These are phyloP conservation scores for Ganoderma leucocontextum DNA, from an alignment of 1,284 basidiomycete species.

Conservation along the genomic window DNA sequence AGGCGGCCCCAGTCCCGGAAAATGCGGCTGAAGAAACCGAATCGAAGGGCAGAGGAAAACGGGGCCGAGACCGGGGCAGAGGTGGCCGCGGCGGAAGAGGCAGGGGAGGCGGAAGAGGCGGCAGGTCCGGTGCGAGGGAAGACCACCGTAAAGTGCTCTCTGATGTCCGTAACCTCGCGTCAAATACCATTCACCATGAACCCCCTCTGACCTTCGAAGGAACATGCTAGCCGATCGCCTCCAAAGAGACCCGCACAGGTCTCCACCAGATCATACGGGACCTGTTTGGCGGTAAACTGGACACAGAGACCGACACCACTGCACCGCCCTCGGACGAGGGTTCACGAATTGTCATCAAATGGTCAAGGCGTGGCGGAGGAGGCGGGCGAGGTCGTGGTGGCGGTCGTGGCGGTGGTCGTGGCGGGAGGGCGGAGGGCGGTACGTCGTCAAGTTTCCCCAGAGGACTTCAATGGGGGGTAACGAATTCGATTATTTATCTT, in stretches of 20 bases:
- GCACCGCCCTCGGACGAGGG: conserved; percentile 63
- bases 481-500: conserved; percentile 6
- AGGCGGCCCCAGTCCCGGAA: conserved; percentile 26
- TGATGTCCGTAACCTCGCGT: conserved; percentile 62
- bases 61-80: conserved; percentile 54
- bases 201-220: conserved; percentile 31
- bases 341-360: conserved; percentile 77
- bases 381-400: conserved; percentile 52
- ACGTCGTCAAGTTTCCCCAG: conserved; percentile 13
- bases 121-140: conserved; percentile 53
- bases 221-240: conserved; percentile 73
- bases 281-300: conserved; percentile 84
- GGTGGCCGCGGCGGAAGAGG: conserved; percentile 56
- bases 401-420: conserved; percentile 44
- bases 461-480: neutral
- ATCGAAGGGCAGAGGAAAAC: conserved; percentile 44
- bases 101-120: conserved; percentile 48
- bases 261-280: conserved; percentile 87
- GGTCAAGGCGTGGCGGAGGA: conserved; percentile 62
- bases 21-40: conserved; percentile 41
- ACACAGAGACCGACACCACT: conserved; percentile 78
- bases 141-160: conserved; percentile 82
- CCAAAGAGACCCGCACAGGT: conserved; percentile 83
- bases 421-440: conserved; percentile 51
- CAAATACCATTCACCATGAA: conserved; percentile 24